phyloP scores from a whole-genome alignment of 805 yeast species.

The Myxozyma geophila region DNA sequence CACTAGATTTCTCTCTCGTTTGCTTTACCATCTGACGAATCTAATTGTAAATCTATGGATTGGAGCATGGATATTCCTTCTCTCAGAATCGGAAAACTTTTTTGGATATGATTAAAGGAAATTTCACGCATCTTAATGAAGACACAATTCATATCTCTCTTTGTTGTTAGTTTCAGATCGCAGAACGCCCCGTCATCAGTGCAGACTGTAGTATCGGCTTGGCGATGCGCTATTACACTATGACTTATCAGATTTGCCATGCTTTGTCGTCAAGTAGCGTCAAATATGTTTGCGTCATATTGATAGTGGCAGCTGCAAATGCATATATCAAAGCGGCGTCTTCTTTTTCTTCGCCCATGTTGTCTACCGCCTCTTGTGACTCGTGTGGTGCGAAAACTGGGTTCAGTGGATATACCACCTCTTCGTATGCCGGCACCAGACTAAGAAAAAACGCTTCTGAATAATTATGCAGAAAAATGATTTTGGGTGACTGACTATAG shows the following conservation, averaged over 20 bases:
- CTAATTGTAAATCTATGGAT: too few relatives aligned
- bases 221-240: too few relatives aligned
- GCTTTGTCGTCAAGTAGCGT: too few relatives aligned
- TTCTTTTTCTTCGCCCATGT: background rate
- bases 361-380: background rate
- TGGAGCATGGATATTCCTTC: background rate
- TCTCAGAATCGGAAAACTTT: background rate
- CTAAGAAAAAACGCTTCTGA: background rate
- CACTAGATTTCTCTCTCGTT: background rate
- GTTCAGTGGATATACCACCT: background rate
- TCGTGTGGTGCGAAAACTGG: background rate
- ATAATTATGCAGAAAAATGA: background rate
- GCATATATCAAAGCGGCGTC: background rate
- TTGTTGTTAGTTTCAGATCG: too few relatives aligned
- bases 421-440: background rate
- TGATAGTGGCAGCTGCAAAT: background rate
- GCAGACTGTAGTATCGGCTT: too few relatives aligned
- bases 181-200: too few relatives aligned
- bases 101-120: too few relatives aligned
- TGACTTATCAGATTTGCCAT: too few relatives aligned
- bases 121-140: too few relatives aligned
- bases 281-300: background rate
- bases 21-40: too few relatives aligned
- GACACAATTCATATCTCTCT: too few relatives aligned
- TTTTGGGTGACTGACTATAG: background rate